Base-by-base conservation (phyloP, 257 asterid species). In the Solanum megistacrolobum region DNA sequence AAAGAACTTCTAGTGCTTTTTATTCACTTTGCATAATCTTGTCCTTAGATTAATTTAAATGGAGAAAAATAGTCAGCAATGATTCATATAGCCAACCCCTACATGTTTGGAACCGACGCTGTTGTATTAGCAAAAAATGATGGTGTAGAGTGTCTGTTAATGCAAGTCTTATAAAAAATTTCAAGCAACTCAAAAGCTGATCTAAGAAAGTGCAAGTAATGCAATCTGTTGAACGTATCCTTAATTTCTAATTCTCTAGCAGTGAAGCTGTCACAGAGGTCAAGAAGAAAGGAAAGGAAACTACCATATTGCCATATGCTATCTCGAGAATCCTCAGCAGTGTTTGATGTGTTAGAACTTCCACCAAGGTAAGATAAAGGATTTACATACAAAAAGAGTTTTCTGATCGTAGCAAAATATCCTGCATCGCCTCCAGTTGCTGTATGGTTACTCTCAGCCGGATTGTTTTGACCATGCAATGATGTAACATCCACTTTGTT, bases 361-460 rank as follows among this genome's bases (percentile, higher is more conserved):
- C 95, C 92, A 89, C 91, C 71, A 87, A 95, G 90, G 89, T 96
- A 96, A 25, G 98, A 97, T 76, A 97, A 89, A 27, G 98, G 95
- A 91, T 96, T 96, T 86, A 92, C 91, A 68, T 96, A 96, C 48
- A 96, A 96, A 76, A 97, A 32, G 83, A 95, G 88, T 87, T 93
- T 94, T 91, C 91, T 94, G 86, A 92, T 12, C n/a, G 89, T 91
- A 29, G 90, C 94, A 95, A 98, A 95, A 76, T 97, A 94, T 79
- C 99, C 98, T 88, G 93, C 97, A 87, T 86, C 75, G 78, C 89
- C 83, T 83, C 87, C 93, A 83, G 76, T 93, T 58, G 93, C 84
- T 89, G 98, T 88, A 90, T 86, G 90, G 86, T 74, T 86, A 83
- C 83, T 90, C 71, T 84, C 84, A 43, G 93, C 82, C 39, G 91